phyloP scores from a whole-genome alignment of 2,329 filamentous ascomycete genomes.

The Aspergillus cejpii region DNA sequence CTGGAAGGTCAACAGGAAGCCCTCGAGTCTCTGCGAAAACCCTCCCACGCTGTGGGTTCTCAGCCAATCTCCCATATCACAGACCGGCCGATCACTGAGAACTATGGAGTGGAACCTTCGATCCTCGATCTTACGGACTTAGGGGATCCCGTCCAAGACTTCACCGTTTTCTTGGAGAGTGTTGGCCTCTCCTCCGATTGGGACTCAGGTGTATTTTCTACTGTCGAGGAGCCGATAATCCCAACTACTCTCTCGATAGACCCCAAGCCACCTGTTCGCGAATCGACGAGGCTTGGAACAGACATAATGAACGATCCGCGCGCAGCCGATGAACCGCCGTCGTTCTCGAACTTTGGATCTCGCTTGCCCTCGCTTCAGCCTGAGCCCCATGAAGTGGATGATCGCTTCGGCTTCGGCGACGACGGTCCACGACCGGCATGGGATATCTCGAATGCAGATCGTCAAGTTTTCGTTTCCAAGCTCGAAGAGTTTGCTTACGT shows the following conservation, averaged over 20 bases:
- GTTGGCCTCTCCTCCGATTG: conserved; percentile 46
- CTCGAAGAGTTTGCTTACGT: conserved; percentile 43
- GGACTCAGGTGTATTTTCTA: conserved; percentile 44
- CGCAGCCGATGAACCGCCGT: conserved; percentile 37
- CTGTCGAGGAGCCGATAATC: conserved; percentile 37
- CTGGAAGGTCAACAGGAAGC: conserved; percentile 42
- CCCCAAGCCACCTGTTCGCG: conserved; percentile 30
- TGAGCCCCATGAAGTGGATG: conserved; percentile 41
- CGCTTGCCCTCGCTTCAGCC: conserved; percentile 44
- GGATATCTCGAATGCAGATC: conserved; percentile 44
- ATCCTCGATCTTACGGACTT: conserved; percentile 43
- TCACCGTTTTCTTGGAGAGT: conserved; percentile 44
- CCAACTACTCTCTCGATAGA: conserved; percentile 34
- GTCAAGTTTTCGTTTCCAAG: conserved; percentile 41
- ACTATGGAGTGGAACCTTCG: conserved; percentile 41
- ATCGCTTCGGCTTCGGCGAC: conserved; percentile 38
- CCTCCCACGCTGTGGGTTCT: conserved; percentile 27
- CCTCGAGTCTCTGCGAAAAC: conserved; percentile 34
- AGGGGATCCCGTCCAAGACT: conserved; percentile 46
- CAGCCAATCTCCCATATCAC: conserved; percentile 31
- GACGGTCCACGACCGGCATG: conserved; percentile 41
- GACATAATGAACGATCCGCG: conserved; percentile 38
- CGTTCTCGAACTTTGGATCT: conserved; percentile 46
- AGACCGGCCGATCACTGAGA: conserved; percentile 38
- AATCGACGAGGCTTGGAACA: conserved; percentile 33